Base-by-base conservation (phyloP, 768 basidiomycete genomes). In the Auriscalpium vulgare region DNA sequence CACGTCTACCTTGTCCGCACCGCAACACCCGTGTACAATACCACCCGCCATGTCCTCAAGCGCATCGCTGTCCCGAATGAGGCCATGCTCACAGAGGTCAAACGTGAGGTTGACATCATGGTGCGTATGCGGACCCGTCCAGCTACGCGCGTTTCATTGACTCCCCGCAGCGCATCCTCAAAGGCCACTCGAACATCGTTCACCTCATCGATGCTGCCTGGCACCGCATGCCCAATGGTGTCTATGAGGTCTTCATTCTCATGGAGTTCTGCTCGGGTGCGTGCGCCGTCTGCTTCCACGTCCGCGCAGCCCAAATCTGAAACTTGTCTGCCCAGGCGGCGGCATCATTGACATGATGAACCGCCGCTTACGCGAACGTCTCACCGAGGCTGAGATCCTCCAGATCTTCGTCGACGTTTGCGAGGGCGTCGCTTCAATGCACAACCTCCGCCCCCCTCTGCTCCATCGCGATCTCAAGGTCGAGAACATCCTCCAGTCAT, bases 271-370 rank as follows among this genome's bases (percentile, higher is more conserved):
- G 93, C 69, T 79, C 91, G 59, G 95, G 94, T 86, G 66, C 61
- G 79, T 72, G 46, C 34, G 50, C 50, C 45, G 23, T 10, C 10
- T 11, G 19, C 16, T 50, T 34, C 37, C 51, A 10, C 8, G 16
- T 17, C 21, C n/a, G 46, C 17, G 29, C 29, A 29, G 29, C 37
- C 52, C 40, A 64, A 44, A 64, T 56, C 50, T 64, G 60, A 48
- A 60, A 54, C 51, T 40, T 29, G n/a, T 38, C 44, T 46, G 40
- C 53, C 13, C 61, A 92, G 94, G 94, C 49, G 97, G 97, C 40
- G 97, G 97, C 37, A 97, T 99, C 62, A 98, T 99, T 71, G 97
- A 99, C 74, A 94, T 98, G 87, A 94, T 99, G 91, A 99, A 99
- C 71, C 84, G 94, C 62, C 83, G 97, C 52, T 78, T 99, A 47